Evolutionary conservation across 192 early-diverging fungal genomes (phyloP).

Genomic region (Umbelopsis sp.): DNA sequence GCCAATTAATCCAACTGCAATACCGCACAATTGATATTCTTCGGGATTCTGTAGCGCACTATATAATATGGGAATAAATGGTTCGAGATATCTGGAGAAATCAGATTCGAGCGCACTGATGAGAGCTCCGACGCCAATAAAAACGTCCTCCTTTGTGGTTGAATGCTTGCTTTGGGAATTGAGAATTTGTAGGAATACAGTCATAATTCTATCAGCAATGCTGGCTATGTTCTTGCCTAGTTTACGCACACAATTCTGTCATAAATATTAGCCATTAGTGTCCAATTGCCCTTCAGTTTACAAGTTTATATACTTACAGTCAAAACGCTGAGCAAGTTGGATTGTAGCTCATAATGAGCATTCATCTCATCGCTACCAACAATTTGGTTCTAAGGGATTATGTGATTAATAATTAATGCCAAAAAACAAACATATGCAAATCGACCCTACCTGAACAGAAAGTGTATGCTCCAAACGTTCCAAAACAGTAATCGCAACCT

Average conservation of each 20-base stretch:
- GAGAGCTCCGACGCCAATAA: constrained; percentile 88
- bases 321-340: constrained; percentile 92
- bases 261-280: background rate
- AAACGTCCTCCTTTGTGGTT: constrained; percentile 89
- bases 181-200: constrained; percentile 79
- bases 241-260: constrained; percentile 73
- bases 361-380: constrained; percentile 83
- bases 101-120: constrained; percentile 80
- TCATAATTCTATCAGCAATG: constrained; percentile 91
- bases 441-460: background rate
- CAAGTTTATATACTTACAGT: constrained; percentile 54
- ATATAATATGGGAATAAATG: constrained; percentile 85
- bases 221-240: constrained; percentile 74
- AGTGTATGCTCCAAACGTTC: constrained; percentile 82
- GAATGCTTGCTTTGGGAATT: constrained; percentile 71
- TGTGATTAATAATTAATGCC: background rate
- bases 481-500: constrained; percentile 75
- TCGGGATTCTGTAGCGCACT: constrained; percentile 85
- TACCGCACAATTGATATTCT: constrained; percentile 90
- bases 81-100: constrained; percentile 88
- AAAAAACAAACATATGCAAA: background rate
- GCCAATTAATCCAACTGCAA: constrained; percentile 95
- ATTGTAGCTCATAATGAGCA: constrained; percentile 84
- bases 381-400: constrained; percentile 62
- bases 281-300: background rate